Conservation (phyloP, 2,329 filamentous ascomycete species). For the Clarireedia monteithiana region DNA sequence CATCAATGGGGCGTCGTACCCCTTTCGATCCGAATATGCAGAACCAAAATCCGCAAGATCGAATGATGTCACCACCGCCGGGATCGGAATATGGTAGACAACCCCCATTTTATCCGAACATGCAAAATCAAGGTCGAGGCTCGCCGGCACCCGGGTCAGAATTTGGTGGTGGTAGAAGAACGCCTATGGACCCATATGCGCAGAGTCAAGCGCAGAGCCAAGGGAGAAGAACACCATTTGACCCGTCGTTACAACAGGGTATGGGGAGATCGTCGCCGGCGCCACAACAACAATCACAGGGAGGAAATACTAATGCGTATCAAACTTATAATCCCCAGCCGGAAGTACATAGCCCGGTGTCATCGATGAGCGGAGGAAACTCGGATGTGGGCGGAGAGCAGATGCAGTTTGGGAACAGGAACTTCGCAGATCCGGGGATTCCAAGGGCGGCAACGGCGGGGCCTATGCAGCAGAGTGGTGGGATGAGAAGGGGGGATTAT, state of each 20-base stretch:
- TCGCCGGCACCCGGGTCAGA: not conserved
- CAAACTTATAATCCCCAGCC: not conserved
- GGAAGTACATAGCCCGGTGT: not conserved
- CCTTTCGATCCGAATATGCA: constrained; percentile 19
- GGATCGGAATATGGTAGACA: constrained; percentile 4
- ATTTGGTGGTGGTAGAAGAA: not conserved
- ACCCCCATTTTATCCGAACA: not conserved
- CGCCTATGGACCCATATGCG: not conserved
- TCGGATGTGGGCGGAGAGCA: not conserved
- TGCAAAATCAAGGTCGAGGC: not conserved
- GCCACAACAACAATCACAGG: not conserved
- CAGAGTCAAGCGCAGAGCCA: not conserved
- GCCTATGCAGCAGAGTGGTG: not conserved
- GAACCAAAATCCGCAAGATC: not conserved
- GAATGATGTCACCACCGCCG: not conserved
- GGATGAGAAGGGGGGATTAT: not conserved
- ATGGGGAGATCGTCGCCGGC: not conserved
- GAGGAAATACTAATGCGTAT: not conserved
- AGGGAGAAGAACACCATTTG: not conserved
- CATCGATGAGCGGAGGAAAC: not conserved
- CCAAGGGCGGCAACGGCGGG: not conserved
- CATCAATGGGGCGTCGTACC: constrained; percentile 22
- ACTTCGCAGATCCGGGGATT: not conserved
- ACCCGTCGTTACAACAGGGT: not conserved
- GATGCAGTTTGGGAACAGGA: not conserved